Percentiles rank a stretch among this genome's conserved stretches.
Conservation (phyloP, 495 filamentous ascomycete species). For the Trichoderma reesei region DNA sequence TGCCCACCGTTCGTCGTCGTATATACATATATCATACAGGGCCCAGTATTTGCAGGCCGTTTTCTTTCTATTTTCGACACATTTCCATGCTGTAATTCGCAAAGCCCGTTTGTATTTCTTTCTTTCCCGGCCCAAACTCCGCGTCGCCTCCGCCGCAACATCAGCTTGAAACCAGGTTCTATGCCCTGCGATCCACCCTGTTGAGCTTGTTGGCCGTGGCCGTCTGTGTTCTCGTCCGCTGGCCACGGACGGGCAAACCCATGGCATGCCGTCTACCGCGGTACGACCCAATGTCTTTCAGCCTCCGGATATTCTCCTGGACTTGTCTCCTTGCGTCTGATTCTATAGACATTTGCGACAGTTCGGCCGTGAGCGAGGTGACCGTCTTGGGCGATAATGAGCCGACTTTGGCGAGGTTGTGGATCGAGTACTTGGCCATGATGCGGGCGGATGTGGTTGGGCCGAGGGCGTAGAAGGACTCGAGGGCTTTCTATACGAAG, state of each 20-base stretch:
- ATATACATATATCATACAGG: not conserved
- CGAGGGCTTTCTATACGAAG: constrained; percentile 59
- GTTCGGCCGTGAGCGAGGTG: constrained; percentile 66
- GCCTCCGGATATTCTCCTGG: constrained; percentile 70
- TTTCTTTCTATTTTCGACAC: not conserved
- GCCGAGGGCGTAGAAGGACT: constrained; percentile 86
- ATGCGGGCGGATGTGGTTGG: constrained; percentile 57
- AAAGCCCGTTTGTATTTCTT: not conserved
- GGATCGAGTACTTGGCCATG: constrained; percentile 79
- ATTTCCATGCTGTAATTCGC: not conserved
- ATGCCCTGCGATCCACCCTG: constrained; percentile 56
- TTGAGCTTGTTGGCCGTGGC: constrained; percentile 72
- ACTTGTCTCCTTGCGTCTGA: constrained; percentile 72
- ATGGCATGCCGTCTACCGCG: constrained; percentile 85
- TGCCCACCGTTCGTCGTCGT: too few relatives aligned
- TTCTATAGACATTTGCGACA: constrained; percentile 89
- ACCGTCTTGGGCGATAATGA: constrained; percentile 60
- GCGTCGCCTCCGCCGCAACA: not conserved
- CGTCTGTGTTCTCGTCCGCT: constrained; percentile 78
- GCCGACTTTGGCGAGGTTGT: constrained; percentile 66
- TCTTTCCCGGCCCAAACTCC: not conserved
- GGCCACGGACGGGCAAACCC: constrained; percentile 77
- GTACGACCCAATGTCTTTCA: constrained; percentile 88
- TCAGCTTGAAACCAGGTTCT: not conserved
- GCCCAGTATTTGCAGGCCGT: not conserved